These are phyloP conservation scores for Dissoconium aciculare DNA, from an alignment of 2,329 filamentous ascomycete species.

Conservation along the genomic window DNA sequence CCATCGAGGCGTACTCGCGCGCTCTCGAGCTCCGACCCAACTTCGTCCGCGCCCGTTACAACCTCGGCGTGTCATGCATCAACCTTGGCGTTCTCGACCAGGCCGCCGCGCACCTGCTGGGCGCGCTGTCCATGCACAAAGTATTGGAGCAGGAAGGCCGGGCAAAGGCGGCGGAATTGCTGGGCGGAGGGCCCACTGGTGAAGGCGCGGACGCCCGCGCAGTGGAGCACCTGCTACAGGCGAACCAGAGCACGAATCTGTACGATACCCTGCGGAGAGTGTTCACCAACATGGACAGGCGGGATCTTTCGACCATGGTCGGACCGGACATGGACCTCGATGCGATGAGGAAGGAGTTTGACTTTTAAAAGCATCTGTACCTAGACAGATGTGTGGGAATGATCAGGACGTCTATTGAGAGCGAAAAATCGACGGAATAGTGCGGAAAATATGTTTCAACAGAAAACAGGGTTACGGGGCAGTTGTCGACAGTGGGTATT, in stretches of 20 bases:
- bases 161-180: constrained; percentile 68
- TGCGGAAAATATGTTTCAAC: no score
- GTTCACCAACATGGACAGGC: constrained; percentile 88
- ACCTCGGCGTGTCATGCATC: constrained; percentile 89
- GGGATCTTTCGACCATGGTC: constrained; percentile 78
- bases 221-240: constrained; percentile 74
- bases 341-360: constrained; percentile 76
- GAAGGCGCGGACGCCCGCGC: constrained; percentile 50
- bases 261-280: constrained; percentile 89
- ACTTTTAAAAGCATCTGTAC: constrained; percentile 43
- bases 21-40: constrained; percentile 82
- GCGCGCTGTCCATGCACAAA: constrained; percentile 89
- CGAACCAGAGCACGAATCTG: constrained; percentile 92
- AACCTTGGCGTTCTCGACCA: constrained; percentile 93
- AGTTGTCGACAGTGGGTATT: no score
- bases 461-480: no score
- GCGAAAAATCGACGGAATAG: no score
- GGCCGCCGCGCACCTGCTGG: constrained; percentile 81
- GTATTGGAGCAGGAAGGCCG: constrained; percentile 75
- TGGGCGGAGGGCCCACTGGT: constrained; percentile 42
- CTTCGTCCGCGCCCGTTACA: constrained; percentile 93
- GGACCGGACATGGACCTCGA: constrained; percentile 83
- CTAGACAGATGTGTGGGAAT: constrained; percentile 1
- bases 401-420: no score
- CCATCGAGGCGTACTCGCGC: constrained; percentile 90